A percentile compares a stretch with the other conserved stretches of the same genome.
Conservation (phyloP, 768 basidiomycete genomes). For the Calocybe indica region DNA sequence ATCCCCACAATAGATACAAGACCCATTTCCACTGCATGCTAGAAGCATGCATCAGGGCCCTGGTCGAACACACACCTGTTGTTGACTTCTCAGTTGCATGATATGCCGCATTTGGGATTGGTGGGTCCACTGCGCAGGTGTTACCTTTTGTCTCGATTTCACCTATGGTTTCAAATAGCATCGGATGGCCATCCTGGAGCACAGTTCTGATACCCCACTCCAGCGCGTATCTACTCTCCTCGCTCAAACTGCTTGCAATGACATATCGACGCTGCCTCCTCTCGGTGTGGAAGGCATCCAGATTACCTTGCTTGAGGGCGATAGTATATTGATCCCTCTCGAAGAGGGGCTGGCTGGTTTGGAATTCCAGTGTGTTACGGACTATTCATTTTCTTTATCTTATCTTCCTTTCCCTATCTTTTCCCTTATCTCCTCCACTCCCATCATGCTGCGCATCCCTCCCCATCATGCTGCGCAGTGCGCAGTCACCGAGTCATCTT, state of each 20-base stretch:
- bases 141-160: slow-evolving; percentile 89
- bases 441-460: too few relatives aligned
- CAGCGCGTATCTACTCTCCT: slow-evolving; percentile 90
- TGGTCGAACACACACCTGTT: slow-evolving; percentile 57
- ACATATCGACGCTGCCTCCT: slow-evolving; percentile 70
- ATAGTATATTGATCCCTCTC: slow-evolving; percentile 92
- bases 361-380: slow-evolving; percentile 55
- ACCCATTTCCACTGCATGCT: too few relatives aligned
- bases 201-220: slow-evolving; percentile 99
- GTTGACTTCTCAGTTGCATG: slow-evolving; percentile 78
- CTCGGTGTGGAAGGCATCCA: slow-evolving; percentile 44
- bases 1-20: too few relatives aligned
- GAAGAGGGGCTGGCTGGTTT: slow-evolving; percentile 76
- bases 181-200: slow-evolving; percentile 87
- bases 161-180: slow-evolving; percentile 85
- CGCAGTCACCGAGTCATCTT: too few relatives aligned
- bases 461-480: too few relatives aligned
- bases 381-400: too few relatives aligned
- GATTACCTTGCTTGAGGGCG: slow-evolving; percentile 81
- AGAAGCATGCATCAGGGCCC: too few relatives aligned
- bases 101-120: slow-evolving; percentile 67
- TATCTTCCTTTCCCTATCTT: too few relatives aligned
- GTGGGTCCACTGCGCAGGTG: slow-evolving; percentile 53
- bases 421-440: too few relatives aligned
- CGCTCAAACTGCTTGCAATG: slow-evolving; percentile 90